phyloP scores from a whole-genome alignment of 306 rosid species.

The Purshia tridentata region DNA sequence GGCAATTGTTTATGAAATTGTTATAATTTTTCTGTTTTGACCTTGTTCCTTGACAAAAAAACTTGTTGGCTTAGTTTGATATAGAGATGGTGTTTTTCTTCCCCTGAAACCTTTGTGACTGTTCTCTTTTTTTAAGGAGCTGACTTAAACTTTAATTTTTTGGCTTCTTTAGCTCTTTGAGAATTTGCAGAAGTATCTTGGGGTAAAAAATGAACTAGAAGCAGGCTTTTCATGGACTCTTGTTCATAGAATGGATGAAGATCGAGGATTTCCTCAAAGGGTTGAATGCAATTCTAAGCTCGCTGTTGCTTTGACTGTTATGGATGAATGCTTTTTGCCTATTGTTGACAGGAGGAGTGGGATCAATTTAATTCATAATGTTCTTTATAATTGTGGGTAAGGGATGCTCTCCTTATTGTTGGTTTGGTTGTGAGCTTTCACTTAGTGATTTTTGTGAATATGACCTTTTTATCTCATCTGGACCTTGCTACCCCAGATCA shows the following conservation, averaged over 20 bases:
- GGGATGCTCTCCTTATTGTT: constrained; percentile 25
- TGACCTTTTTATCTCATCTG: not conserved
- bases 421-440: not conserved
- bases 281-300: constrained; percentile 91
- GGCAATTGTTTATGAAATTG: not conserved
- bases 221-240: constrained; percentile 95
- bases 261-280: constrained; percentile 70
- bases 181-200: constrained; percentile 81
- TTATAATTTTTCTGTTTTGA: constrained; percentile 5
- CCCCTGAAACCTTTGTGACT: not conserved
- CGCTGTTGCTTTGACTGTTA: constrained; percentile 87
- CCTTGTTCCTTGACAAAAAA: not conserved
- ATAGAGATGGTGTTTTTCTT: not conserved
- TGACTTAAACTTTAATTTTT: constrained; percentile 17
- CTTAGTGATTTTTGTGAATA: not conserved
- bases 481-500: not conserved
- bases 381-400: constrained; percentile 89
- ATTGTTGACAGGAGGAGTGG: constrained; percentile 96
- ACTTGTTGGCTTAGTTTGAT: not conserved
- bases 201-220: constrained; percentile 86
- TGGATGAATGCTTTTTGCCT: constrained; percentile 98
- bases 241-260: constrained; percentile 70
- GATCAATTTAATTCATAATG: constrained; percentile 79
- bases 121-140: not conserved
- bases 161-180: constrained; percentile 69